Base-by-base conservation (phyloP, 2,329 filamentous ascomycete species). In the Didymella pomorum region DNA sequence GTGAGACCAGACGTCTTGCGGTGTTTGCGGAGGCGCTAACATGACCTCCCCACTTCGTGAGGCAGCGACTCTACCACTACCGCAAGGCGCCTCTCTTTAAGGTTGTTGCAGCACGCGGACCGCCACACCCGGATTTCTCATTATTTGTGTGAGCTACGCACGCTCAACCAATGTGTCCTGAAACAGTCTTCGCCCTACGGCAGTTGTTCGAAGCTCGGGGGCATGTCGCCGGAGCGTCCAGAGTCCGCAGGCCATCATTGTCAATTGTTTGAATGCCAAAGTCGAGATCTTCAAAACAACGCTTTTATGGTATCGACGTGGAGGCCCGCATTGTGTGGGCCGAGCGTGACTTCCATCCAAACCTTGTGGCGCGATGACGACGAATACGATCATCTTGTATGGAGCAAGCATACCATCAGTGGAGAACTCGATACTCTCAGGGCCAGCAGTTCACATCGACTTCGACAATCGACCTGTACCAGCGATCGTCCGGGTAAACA, bases 391-490 rank as follows among this genome's bases (percentile, higher is more conserved):
- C 21, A 43, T 37, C 18, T 14, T 33, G 5, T 23, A 29, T 25
- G 49, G 23, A 49, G 35, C 28, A n/a, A 16, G 48, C 12, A 31
- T 25, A 20, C 41, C 10, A 51, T 35, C 41, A 28, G 41, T 53
- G 49, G 26, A 43, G 35, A 14, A 16, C 9, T 25, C 20, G 33
- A 42, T 42, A 26, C 43, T 26, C 21, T 44, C 5, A 37, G 29
- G 25, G 21, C 54, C 48, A 52, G 26, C 49, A 45, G 45, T 50
- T 53, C 56, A 26, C n/a, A 8, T 50, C 23, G 25, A 50, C n/a
- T 4, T 50, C 23, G 20, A 50, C n/a, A 14, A 25, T 33, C 35
- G 20, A 35, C 5, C 9, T n/a, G 29, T 33, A 39, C 37, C 16
- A 26, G 7, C 31, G 18, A 46, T 42, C 33, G 23, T 16, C 8